These are phyloP conservation scores for Plasmopara viticola DNA, from an alignment of 352 stramenopile genomes.

Conservation along the genomic window DNA sequence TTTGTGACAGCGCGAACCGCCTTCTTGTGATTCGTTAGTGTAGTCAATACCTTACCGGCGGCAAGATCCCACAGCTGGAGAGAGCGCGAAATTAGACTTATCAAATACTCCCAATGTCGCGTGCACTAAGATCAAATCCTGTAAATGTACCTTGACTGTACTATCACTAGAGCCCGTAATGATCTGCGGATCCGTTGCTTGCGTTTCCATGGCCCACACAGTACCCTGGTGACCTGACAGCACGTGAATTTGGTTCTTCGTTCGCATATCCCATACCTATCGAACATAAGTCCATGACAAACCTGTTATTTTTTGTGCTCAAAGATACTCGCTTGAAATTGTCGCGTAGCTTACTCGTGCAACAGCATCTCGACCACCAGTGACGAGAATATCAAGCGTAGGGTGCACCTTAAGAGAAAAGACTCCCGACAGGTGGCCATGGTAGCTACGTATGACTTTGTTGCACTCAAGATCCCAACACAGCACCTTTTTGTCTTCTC, in stretches of 20 bases:
- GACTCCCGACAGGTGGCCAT: constrained; percentile 98
- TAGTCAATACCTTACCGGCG: constrained; percentile 96
- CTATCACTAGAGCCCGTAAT: constrained; percentile 90
- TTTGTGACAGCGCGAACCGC: constrained; percentile 89
- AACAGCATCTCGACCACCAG: constrained; percentile 90
- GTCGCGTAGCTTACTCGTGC: constrained; percentile 42
- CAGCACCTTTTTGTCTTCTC: constrained; percentile 99
- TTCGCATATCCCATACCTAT: constrained; percentile 98
- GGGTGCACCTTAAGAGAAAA: constrained; percentile 97
- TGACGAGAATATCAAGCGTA: constrained; percentile 97
- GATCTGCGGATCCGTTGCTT: constrained; percentile 94
- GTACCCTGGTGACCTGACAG: constrained; percentile 97
- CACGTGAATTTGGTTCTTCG: constrained; percentile 96
- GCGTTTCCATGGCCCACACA: constrained; percentile 92
- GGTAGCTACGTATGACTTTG: constrained; percentile 99
- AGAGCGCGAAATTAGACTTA: constrained; percentile 1
- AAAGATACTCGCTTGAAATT: constrained; percentile 42
- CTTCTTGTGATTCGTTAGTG: constrained; percentile 99
- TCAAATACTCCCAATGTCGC: no score
- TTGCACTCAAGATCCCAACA: constrained; percentile 99
- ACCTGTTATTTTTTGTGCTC: constrained; percentile 11
- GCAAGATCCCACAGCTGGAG: constrained; percentile 95
- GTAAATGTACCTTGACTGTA: constrained; percentile 84
- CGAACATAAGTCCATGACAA: constrained; percentile 1
- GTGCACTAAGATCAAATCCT: no score